A percentile compares a stretch with the other conserved stretches of the same genome.
Conservation (phyloP, 2,329 filamentous ascomycete genomes). For the Cladosporium sp. region DNA sequence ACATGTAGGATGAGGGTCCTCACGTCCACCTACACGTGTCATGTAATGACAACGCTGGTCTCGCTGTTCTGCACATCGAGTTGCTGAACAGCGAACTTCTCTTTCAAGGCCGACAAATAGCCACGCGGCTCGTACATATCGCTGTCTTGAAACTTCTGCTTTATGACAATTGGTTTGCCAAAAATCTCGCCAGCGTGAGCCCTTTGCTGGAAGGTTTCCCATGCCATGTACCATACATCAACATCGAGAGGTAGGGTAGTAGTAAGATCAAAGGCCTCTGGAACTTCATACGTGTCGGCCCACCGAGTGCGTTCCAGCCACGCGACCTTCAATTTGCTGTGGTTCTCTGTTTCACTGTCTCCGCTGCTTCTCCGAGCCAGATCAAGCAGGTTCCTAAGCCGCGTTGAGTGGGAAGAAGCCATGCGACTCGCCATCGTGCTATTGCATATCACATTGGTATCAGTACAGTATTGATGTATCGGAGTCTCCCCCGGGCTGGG, state of each 20-base stretch:
- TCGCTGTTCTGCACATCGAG: constrained; percentile 6
- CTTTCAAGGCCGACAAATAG: not conserved
- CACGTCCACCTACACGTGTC: too few species aligned
- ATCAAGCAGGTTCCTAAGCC: not conserved
- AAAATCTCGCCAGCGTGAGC: constrained; percentile 11
- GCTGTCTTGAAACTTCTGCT: constrained; percentile 17
- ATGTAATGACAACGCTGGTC: too few species aligned
- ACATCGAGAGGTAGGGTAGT: not conserved
- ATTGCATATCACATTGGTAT: not conserved
- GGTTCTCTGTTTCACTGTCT: not conserved
- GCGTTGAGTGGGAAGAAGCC: not conserved
- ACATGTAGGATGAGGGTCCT: too few species aligned
- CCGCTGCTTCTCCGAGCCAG: not conserved
- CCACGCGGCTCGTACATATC: constrained; percentile 7
- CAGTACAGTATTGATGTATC: not conserved
- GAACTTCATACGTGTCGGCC: not conserved
- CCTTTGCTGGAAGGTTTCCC: constrained; percentile 3
- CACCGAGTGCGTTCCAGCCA: constrained; percentile 1
- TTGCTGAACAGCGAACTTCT: not conserved
- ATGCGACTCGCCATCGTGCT: not conserved
- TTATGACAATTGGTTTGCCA: constrained; percentile 8
- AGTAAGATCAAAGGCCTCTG: not conserved
- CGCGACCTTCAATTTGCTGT: not conserved
- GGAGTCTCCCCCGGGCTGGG: not conserved
- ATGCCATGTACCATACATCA: constrained; percentile 14